Percentiles rank a stretch among this genome's conserved stretches.
These are phyloP conservation scores for Pythium volutum DNA, from an alignment of 352 stramenopile species.

Conservation along the genomic window DNA sequence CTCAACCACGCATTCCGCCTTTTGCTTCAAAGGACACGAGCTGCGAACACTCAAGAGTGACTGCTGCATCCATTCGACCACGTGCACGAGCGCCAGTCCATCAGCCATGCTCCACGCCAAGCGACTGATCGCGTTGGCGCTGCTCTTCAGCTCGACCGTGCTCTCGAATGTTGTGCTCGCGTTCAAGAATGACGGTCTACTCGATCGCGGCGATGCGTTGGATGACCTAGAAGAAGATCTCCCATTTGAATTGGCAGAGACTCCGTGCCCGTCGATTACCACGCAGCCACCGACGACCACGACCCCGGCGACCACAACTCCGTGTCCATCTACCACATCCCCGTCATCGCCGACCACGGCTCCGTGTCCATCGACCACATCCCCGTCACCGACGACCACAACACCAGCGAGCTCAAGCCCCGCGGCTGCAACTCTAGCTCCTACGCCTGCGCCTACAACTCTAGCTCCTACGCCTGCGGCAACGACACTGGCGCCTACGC, in stretches of 20 bases:
- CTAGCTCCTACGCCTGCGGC: not conserved
- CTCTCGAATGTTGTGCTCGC: not conserved
- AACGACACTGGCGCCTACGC: not conserved
- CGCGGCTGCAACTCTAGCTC: not conserved
- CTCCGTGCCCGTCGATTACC: not conserved
- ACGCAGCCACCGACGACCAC: not conserved
- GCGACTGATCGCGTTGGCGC: conserved; percentile 21
- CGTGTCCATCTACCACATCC: not conserved
- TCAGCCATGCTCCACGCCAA: conserved; percentile 23
- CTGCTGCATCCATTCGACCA: not conserved
- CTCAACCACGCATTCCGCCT: conserved; percentile 18
- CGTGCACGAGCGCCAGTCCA: not conserved
- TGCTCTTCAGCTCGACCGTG: conserved; percentile 21
- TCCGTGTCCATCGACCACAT: no score
- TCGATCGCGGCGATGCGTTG: no score
- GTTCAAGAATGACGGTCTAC: not conserved
- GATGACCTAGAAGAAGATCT: not conserved
- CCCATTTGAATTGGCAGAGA: not conserved
- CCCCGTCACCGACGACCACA: not conserved
- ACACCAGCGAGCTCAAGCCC: not conserved
- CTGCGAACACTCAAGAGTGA: not conserved
- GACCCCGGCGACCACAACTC: not conserved
- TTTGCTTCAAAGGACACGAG: conserved; percentile 24
- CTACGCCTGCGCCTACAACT: not conserved
- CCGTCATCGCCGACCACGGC: no score